Base-by-base conservation (phyloP, 345 rosid genomes). In the Acer saccharum region DNA sequence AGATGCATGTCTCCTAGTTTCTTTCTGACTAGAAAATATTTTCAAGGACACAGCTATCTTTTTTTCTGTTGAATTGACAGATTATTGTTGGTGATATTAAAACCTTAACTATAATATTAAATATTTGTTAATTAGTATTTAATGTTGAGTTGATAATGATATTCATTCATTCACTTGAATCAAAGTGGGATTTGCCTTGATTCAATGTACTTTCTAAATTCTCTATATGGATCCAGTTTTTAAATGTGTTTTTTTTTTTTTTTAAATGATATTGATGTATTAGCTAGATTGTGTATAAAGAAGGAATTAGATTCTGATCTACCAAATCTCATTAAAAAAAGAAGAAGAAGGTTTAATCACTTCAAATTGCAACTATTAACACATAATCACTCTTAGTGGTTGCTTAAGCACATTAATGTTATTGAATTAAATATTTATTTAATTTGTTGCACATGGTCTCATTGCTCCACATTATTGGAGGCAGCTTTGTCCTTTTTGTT, bases 121-220 rank as follows among this genome's bases (percentile, higher is more conserved):
- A 35, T 35, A 35, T 35, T 35, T 35, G 39, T 35, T 35, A 4
- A 35, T 4, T 0, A 10, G 9, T 55, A 54, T 72, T 57, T 43
- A 43, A 43, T 43, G 46, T 43, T 43, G 46, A 43, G 46, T 43
- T 43, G 10, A 43, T 35, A 43, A 2, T 29, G 29, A 27, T 27
- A 27, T 43, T 43, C 46, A 43, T 43, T 35, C 39, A 35, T 35
- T 35, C 39, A 35, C 4, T 35, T 35, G 4, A 3, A 35, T 35
- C 46, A 43, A 43, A 55, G 16, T 41, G 55, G 58, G 23, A 62
- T 57, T 25, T 50, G 32, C 29, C 70, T 74, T 29, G 27, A 65
- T 74, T 48, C 77, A 50, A 3, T 65, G 77, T n/a, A 74, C 77
- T 65, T 17, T 1, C 13, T 48, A 48, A 44, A 48, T 74, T 48